Base-by-base conservation (phyloP, 164 flowering plant species). In the Aristolochia fimbriata region DNA sequence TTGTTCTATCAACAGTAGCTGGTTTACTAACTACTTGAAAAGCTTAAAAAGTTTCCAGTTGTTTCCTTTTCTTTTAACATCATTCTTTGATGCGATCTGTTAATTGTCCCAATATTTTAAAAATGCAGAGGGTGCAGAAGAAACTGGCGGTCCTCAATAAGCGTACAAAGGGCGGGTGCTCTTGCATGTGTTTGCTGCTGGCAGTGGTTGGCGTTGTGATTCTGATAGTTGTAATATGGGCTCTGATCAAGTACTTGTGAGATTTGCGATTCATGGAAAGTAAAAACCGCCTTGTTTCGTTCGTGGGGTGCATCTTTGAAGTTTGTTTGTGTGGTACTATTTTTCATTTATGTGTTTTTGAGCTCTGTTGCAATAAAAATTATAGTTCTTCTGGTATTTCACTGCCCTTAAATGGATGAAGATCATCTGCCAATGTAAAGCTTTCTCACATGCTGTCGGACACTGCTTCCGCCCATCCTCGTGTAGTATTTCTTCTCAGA, bases 141-240 rank as follows among this genome's bases (percentile, higher is more conserved):
- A 79, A 72, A 62, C 76, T 91, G 63, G 93, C 84, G 9, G 57
- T 87, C 45, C 66, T 91, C 75, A 91, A 84, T 62, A 91, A 83
- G 71, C 81, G 81, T 15, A 84, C 87, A 30, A 91, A 82, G 66
- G 87, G 85, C 31, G 88, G 97, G 31, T 87, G 97, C 81, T 77
- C 93, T 47, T 91, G 91, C 80, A 61, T 85, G 83, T 77, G 85
- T 73, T 58, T 86, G 72, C 71, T 86, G 25, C 51, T 86, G 20
- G 65, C 87, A 2, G 86, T 87, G 10, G 47, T 81, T 33, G 95
- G 84, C 49, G 84, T 90, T 10, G 85, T 86, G 57, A 59, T 71
- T 60, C 80, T 91, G 60, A 71, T 82, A 50, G 89, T 75, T n/a
- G 78, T 71, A 48, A 73, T 85, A 56, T 91, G 73, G 71, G 58